phyloP scores from a whole-genome alignment of 2,329 filamentous ascomycete genomes.

The Didymella arachidicola region DNA sequence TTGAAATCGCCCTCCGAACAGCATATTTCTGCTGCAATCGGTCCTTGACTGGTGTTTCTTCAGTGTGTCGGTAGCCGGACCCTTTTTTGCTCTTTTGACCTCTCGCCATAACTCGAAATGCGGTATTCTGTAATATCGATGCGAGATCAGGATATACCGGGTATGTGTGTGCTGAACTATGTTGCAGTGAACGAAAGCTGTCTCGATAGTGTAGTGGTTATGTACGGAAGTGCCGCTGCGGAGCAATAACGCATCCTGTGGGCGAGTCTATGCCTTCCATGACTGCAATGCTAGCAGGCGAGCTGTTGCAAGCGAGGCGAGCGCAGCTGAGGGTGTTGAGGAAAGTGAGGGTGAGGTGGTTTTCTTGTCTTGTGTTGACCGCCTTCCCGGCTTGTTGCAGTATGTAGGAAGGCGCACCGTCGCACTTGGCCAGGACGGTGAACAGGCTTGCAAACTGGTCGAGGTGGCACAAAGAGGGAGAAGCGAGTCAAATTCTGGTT shows the following conservation, averaged over 20 bases:
- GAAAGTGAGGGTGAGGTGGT: constrained; percentile 2
- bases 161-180: constrained; percentile 32
- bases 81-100: constrained; percentile 22
- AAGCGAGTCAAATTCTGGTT: no score
- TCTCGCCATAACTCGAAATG: constrained; percentile 26
- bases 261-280: constrained; percentile 4
- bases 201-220: constrained; percentile 1
- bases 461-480: background rate
- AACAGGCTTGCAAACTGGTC: background rate
- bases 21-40: background rate
- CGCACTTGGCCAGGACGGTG: background rate
- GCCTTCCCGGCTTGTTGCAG: constrained; percentile 9
- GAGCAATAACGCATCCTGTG: background rate
- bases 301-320: background rate
- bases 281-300: background rate
- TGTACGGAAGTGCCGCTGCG: background rate
- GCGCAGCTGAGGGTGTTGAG: background rate
- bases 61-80: background rate
- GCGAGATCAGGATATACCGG: constrained; percentile 23
- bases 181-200: constrained; percentile 26
- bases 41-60: constrained; percentile 5
- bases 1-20: background rate
- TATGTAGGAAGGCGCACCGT: constrained; percentile 3
- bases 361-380: background rate
- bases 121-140: constrained; percentile 36